Conservation (phyloP, 1,284 basidiomycete genomes). For the Trametes versicolor region DNA sequence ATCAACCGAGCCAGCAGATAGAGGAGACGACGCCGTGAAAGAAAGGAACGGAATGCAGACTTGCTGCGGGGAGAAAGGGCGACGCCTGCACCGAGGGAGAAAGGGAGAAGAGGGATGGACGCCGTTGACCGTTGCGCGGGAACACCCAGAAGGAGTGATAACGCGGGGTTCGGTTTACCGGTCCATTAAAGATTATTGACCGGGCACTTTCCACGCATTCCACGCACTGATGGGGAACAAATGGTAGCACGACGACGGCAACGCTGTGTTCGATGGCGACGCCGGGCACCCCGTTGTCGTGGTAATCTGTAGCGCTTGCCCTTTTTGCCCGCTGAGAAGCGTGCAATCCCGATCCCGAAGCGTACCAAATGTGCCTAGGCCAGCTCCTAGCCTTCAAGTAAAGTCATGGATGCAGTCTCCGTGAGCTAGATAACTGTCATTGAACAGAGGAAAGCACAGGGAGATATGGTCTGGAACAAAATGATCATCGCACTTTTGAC, state of each 20-base stretch:
- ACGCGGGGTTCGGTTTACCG: constrained; percentile 13
- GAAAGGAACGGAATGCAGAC: constrained; percentile 50
- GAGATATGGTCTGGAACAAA: no score
- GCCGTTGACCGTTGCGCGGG: constrained; percentile 19
- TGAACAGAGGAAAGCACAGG: no score
- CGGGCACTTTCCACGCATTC: constrained; percentile 14
- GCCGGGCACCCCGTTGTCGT: constrained; percentile 27
- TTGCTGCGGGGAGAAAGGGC: constrained; percentile 45
- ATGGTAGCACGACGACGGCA: constrained; percentile 32
- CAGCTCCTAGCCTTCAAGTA: background rate
- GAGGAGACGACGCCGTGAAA: constrained; percentile 25
- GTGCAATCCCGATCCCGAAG: background rate
- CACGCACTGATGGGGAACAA: constrained; percentile 27
- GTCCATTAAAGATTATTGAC: constrained; percentile 17
- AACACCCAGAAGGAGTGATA: constrained; percentile 15
- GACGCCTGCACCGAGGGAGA: constrained; percentile 40
- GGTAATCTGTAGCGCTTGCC: constrained; percentile 28
- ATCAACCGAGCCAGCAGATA: constrained; percentile 29
- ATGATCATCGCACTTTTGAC: no score
- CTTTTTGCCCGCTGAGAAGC: background rate
- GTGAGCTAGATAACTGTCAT: no score
- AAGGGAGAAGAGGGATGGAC: constrained; percentile 29
- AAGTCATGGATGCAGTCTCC: no score
- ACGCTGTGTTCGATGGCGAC: constrained; percentile 33
- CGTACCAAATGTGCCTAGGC: background rate